Evolutionary conservation across 768 basidiomycete species (phyloP), one percentile per base, ranked within the genome.

Genomic region (Naganishia vaughanmartiniae): DNA sequence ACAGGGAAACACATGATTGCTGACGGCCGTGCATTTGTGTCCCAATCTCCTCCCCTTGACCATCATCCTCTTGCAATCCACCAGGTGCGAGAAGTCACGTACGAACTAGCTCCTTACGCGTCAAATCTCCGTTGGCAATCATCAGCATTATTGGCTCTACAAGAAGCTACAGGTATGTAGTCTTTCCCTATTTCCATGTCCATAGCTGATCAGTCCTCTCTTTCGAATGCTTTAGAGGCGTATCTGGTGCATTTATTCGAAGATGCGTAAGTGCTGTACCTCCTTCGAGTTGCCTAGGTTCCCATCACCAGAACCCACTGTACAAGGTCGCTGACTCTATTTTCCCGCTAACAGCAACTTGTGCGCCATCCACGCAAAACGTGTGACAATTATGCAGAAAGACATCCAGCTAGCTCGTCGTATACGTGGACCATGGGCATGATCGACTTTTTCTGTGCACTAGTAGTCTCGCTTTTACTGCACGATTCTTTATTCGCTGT

Each of bases 331-430:
- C 33, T 39, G 4, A 58, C 33, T 4, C 34, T 11, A 21, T 12
- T n/a, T 24, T 53, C 48, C 31, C 0, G 6, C 6, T 54, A 71
- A 26, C 72, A 96, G 93, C 53, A 96, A 97, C 80, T 84, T 96
- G 39, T 99, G 96, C 77, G 94, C 95, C 7, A 91, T 99, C 74
- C 95, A 98, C 77, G 95, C 95, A 19, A 97, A 95, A 82, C 89
- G 95, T 76, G 95, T 98, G 5, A 99, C 95, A 6, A 89, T 97
- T 75, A 97, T 97, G 94, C 92, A 93, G 68, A 87, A 90, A 65
- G 96, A 99, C 76, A 94, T 99, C 70, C 95, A 97, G 77, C 88
- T 99, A 65, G 96, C 96, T 28, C 86, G 96, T 67, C 87, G 96
- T 73, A 93, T 98, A 84, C 87, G 95, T 58, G 95, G 95, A 3